phyloP scores from a whole-genome alignment of 2,329 filamentous ascomycete genomes.

The Aschersonia sp. region DNA sequence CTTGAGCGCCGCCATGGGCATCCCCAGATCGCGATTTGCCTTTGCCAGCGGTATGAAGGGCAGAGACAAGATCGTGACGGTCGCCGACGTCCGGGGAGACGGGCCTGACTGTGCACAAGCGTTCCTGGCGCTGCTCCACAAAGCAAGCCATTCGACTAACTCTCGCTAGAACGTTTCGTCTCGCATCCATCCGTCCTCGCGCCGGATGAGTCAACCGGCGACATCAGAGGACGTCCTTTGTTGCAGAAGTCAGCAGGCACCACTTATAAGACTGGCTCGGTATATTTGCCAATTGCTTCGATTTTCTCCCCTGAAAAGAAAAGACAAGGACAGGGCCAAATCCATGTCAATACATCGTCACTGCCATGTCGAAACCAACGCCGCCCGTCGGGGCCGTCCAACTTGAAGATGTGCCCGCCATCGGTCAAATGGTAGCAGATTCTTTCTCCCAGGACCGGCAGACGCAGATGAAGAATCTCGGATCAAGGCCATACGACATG shows the following conservation, averaged over 20 bases:
- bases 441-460: conserved; percentile 19
- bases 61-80: conserved; percentile 44
- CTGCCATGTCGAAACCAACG: conserved; percentile 7
- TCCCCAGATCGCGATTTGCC: conserved; percentile 48
- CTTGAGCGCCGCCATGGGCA: conserved; percentile 42
- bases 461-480: conserved; percentile 19
- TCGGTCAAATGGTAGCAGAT: conserved; percentile 13
- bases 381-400: conserved; percentile 10
- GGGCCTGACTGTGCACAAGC: conserved; percentile 12
- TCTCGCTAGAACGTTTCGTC: neutral
- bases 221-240: too few species aligned
- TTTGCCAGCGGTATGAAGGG: conserved; percentile 50
- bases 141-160: conserved; percentile 7
- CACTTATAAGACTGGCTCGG: too few species aligned
- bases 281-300: neutral
- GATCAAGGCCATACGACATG: conserved; percentile 14
- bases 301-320: neutral
- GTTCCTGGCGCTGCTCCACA: conserved; percentile 14
- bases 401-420: conserved; percentile 13
- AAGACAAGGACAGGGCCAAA: neutral
- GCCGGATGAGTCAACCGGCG: neutral
- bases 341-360: too few species aligned
- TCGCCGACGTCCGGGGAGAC: conserved; percentile 19
- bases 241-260: too few species aligned
- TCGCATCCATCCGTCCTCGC: neutral